Evolutionary conservation across 1,284 basidiomycete species (phyloP), one percentile per base, ranked within the genome.

Genomic region (Cutaneotrichosporon curvatum): DNA sequence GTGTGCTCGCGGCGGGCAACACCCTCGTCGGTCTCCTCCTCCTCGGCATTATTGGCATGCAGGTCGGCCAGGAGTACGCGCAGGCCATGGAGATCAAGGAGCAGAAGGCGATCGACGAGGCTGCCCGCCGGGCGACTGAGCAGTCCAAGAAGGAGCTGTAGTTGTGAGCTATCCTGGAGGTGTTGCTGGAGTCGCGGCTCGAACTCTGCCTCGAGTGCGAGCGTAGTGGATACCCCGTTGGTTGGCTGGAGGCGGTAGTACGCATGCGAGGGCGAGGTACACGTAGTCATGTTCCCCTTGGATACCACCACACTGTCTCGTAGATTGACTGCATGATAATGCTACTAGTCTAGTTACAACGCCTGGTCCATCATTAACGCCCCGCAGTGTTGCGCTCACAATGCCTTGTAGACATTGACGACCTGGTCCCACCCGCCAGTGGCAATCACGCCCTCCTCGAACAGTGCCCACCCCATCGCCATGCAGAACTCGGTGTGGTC

Each of bases 401-500:
- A 36, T 6, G 53, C 44, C 15, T 45, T 45, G 66, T 85, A 90
- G 48, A 94, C 74, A 70, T 86, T 82, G 41, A 92, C 72, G 69
- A 82, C 80, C 58, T 83, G 80, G 59, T 96, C 91, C 92, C 91
- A 96, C 41, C 85, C 82, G 62, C 85, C 90, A 55, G 82, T 90
- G 18, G 87, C 90, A 43, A 96, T 61, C 15, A 90, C 63, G 1
- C 86, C 86, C 57, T 86, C 82, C 46, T 94, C 86, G 56, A 85
- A 94, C 58, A 79, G 59, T 25, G 74, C 73, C 94, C 94, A 98
- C 18, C 79, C 79, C 55, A 88, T 83, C 0, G 88, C 90, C 39
- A 88, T 86, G 16, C 94, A 89, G 68, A 98, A 98, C 72, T 97
- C 94, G 3, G 87, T 90, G 66, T 98, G 94, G 7, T 75, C 64